A percentile compares a stretch with the other conserved stretches of the same genome.
These are phyloP conservation scores for Veloporphyrellus conicus DNA, from an alignment of 1,284 basidiomycete genomes.

Conservation along the genomic window DNA sequence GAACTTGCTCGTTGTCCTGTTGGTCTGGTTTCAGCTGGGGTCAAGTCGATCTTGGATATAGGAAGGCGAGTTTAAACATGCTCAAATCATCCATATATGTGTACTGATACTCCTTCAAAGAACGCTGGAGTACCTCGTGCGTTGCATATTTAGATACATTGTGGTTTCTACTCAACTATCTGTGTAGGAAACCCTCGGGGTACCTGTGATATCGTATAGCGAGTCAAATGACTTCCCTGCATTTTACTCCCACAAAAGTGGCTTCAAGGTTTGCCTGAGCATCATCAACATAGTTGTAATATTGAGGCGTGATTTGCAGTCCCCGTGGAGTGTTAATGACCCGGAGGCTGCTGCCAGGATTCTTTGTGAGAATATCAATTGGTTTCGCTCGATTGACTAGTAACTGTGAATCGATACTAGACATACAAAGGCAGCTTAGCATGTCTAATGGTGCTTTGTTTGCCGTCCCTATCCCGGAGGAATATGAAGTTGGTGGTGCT, in stretches of 20 bases:
- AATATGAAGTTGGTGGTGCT: conserved; percentile 65
- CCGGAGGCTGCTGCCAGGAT: conserved; percentile 64
- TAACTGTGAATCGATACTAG: conserved; percentile 37
- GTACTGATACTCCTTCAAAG: conserved; percentile 35
- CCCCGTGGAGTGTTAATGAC: conserved; percentile 64
- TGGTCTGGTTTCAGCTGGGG: conserved; percentile 88
- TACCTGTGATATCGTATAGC: conserved; percentile 84
- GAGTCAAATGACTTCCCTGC: conserved; percentile 83
- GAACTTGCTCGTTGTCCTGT: conserved; percentile 84
- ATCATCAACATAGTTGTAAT: background rate
- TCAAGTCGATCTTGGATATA: conserved; percentile 95
- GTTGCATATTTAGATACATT: conserved; percentile 14
- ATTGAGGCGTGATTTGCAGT: conserved; percentile 39
- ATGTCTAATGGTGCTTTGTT: conserved; percentile 76
- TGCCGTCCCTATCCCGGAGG: conserved; percentile 85
- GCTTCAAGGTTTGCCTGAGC: conserved; percentile 53
- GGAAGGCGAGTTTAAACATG: conserved; percentile 48
- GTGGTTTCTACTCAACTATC: background rate
- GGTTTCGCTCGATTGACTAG: background rate
- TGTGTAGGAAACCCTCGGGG: conserved; percentile 88
- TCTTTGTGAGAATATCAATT: conserved; percentile 50
- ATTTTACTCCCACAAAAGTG: conserved; percentile 86
- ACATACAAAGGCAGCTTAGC: conserved; percentile 57
- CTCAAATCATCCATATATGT: background rate
- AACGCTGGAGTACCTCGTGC: conserved; percentile 89